Conservation (phyloP, 2,329 filamentous ascomycete species). For the Nemania serpens region DNA sequence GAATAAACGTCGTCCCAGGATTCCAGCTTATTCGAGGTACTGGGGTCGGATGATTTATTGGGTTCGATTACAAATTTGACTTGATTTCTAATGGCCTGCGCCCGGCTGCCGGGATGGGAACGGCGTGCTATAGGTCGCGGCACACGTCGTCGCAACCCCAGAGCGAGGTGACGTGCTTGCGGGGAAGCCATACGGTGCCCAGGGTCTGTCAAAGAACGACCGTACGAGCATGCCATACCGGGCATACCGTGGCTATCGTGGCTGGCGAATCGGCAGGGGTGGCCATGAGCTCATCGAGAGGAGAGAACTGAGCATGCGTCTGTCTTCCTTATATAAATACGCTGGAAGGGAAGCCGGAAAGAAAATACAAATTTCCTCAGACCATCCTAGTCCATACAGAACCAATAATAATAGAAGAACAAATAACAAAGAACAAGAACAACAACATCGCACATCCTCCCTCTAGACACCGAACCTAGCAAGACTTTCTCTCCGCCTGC, state of each 20-base stretch:
- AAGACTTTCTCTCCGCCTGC: background rate
- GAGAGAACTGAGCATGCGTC: background rate
- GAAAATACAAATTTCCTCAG: background rate
- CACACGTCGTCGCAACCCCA: conserved; percentile 31
- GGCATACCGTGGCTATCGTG: too few species aligned
- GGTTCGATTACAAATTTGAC: conserved; percentile 24
- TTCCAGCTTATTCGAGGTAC: background rate
- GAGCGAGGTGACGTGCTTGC: conserved; percentile 37
- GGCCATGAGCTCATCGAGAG: conserved; percentile 16
- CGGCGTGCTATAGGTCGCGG: conserved; percentile 17
- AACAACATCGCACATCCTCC: background rate
- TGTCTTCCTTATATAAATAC: conserved; percentile 13
- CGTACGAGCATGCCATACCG: background rate
- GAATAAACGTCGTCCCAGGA: too few species aligned
- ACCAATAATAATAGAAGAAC: too few species aligned
- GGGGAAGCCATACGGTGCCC: conserved; percentile 26
- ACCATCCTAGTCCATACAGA: conserved; percentile 1
- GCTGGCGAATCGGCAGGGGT: conserved; percentile 14
- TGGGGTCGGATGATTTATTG: conserved; percentile 16
- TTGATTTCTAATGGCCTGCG: conserved; percentile 34
- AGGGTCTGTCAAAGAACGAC: too few species aligned
- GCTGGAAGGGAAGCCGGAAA: background rate
- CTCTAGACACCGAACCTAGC: background rate
- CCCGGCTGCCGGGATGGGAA: conserved; percentile 5
- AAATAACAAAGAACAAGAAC: background rate